Conservation (phyloP, 768 basidiomycete genomes). For the Lentinula aciculospora region DNA sequence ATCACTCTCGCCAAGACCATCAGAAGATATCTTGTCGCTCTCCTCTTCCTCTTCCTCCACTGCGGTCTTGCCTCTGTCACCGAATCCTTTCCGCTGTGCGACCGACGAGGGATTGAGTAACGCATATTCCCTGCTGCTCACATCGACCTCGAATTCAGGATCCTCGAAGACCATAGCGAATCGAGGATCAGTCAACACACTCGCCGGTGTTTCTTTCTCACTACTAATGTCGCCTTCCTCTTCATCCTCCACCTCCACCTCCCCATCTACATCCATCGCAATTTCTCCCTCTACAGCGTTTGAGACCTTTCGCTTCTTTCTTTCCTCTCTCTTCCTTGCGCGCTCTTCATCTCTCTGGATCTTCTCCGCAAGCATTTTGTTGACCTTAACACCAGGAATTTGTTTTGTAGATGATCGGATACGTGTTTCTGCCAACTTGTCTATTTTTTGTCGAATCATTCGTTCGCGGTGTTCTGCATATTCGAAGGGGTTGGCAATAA, state of each 20-base stretch:
- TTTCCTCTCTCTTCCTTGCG: slow-evolving; percentile 48
- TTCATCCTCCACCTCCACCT: no score
- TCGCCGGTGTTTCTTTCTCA: slow-evolving; percentile 25
- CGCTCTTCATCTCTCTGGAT: slow-evolving; percentile 63
- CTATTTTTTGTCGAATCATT: slow-evolving; percentile 82
- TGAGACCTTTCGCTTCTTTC: slow-evolving; percentile 38
- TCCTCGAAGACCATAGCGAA: slow-evolving; percentile 90
- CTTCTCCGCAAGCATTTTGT: slow-evolving; percentile 82
- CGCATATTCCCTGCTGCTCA: slow-evolving; percentile 82
- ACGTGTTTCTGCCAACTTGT: slow-evolving; percentile 88
- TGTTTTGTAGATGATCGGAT: slow-evolving; percentile 79
- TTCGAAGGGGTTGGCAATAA: slow-evolving; percentile 94
- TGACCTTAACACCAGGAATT: slow-evolving; percentile 56
- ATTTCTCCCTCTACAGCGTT: slow-evolving; percentile 26
- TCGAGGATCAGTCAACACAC: slow-evolving; percentile 76
- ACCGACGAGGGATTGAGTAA: slow-evolving; percentile 85
- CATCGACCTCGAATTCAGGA: slow-evolving; percentile 89
- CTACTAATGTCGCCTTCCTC: slow-evolving; percentile 18
- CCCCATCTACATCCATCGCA: slow-evolving; percentile 26
- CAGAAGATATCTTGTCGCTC: slow-evolving; percentile 63
- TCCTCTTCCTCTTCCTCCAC: slow-evolving; percentile 90
- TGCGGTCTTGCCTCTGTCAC: slow-evolving; percentile 56
- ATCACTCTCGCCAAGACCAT: slow-evolving; percentile 43
- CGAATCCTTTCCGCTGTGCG: slow-evolving; percentile 35
- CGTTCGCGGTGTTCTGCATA: slow-evolving; percentile 93